Base-by-base conservation (phyloP, 805 yeast species). In the Pichia cabralensis region DNA sequence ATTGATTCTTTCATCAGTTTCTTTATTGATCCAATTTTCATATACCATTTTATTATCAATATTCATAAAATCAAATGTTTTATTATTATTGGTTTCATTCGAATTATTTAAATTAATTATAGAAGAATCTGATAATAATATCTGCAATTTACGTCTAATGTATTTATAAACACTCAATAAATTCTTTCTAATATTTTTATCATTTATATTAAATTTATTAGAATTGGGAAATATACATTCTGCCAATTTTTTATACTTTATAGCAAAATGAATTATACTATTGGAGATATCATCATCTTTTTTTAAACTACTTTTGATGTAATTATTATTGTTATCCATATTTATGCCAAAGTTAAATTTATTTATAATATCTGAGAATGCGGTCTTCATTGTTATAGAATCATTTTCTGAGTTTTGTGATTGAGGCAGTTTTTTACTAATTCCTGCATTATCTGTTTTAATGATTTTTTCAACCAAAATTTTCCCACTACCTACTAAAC, bases 251-350 rank as follows among this genome's bases (percentile, higher is more conserved):
- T 72, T 77, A 22, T 83, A 72, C 55, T 83, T 86, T 62, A 74
- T 88, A 17, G 86, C 68, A 50, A 88, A 92, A 58, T 86, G 96
- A 14, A n/a, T 14, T 13, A 22, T 18, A 10, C 18, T 22, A 17
- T 31, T 17, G 15, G 26, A 12, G 13, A 25, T 14, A 14, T 14
- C 8, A 8, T 14, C 13, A 9, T 25, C 26, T n/a, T n/a, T n/a
- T n/a, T n/a, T n/a, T n/a, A n/a, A n/a, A n/a, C n/a, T n/a, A n/a
- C n/a, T n/a, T n/a, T n/a, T n/a, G n/a, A n/a, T n/a, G n/a, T n/a
- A n/a, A n/a, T n/a, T n/a, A n/a, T n/a, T n/a, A n/a, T n/a, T n/a
- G n/a, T n/a, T n/a, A n/a, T n/a, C n/a, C n/a, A n/a, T n/a, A n/a
- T n/a, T n/a, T n/a, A n/a, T n/a, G n/a, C n/a, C n/a, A n/a, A n/a